A percentile compares a stretch with the other conserved stretches of the same genome.
Conservation (phyloP, 75 land plant genomes). For the Picea sitchensis region DNA sequence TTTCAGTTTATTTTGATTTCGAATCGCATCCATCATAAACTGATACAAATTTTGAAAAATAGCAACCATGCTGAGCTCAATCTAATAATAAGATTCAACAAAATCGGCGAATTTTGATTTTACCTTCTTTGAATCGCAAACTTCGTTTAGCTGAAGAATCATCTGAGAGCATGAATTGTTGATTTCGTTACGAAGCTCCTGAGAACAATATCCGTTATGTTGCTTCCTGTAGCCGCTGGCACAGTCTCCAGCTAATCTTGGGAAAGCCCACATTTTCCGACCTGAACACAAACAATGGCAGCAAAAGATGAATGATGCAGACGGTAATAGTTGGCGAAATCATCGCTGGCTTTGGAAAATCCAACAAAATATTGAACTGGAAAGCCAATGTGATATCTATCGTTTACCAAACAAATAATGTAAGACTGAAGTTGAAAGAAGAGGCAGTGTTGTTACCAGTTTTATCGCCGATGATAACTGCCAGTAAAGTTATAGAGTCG, state of each 20-base stretch:
- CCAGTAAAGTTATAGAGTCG: slow-evolving; percentile 64
- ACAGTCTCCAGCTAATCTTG: slow-evolving; percentile 68
- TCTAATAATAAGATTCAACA: neutral
- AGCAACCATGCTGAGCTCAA: neutral
- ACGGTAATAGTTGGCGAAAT: neutral
- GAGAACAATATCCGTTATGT: slow-evolving; percentile 18
- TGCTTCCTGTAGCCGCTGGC: slow-evolving; percentile 32
- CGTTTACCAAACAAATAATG: neutral
- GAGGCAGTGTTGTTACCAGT: slow-evolving; percentile 22
- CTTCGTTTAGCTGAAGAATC: slow-evolving; percentile 54
- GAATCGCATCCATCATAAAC: neutral
- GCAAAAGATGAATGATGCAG: neutral
- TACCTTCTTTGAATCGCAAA: slow-evolving; percentile 76
- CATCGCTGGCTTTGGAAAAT: neutral
- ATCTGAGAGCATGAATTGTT: slow-evolving; percentile 51
- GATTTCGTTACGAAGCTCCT: slow-evolving; percentile 57
- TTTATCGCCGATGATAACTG: slow-evolving; percentile 40
- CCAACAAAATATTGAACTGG: neutral
- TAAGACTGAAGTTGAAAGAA: neutral
- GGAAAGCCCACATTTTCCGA: slow-evolving; percentile 47
- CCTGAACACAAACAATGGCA: slow-evolving; percentile 17
- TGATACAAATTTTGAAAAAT: neutral
- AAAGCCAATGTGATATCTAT: neutral
- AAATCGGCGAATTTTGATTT: neutral
- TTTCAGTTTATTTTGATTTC: neutral